phyloP scores from a whole-genome alignment of 2,329 filamentous ascomycete species.

The Byssothecium circinans region DNA sequence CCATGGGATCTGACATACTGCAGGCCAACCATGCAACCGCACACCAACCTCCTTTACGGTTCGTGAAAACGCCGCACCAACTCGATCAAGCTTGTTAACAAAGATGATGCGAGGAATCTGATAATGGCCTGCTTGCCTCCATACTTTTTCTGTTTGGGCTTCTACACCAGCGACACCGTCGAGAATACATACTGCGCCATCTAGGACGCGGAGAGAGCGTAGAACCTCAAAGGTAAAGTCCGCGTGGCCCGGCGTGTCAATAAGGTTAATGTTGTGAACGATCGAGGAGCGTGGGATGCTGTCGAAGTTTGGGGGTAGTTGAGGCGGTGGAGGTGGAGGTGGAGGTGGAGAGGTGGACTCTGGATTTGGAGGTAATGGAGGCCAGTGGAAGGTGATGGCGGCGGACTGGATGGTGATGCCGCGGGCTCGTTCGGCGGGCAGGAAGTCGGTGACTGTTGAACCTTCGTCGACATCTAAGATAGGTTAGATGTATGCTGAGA shows the following conservation, averaged over 20 bases:
- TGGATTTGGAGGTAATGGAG: slow-evolving; percentile 52
- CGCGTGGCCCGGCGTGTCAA: slow-evolving; percentile 94
- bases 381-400: slow-evolving; percentile 94
- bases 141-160: slow-evolving; percentile 95
- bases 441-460: slow-evolving; percentile 94
- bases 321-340: slow-evolving; percentile 20
- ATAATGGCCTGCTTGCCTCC: slow-evolving; percentile 85
- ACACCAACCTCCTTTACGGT: slow-evolving; percentile 84
- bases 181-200: slow-evolving; percentile 89
- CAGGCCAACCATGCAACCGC: slow-evolving; percentile 78
- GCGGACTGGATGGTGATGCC: slow-evolving; percentile 98
- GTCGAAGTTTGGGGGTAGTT: slow-evolving; percentile 35
- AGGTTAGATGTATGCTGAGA: background rate
- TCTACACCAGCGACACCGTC: slow-evolving; percentile 94
- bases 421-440: slow-evolving; percentile 85
- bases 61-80: slow-evolving; percentile 78
- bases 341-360: slow-evolving; percentile 43
- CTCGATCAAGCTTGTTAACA: slow-evolving; percentile 83
- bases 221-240: slow-evolving; percentile 98
- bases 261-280: slow-evolving; percentile 59
- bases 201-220: slow-evolving; percentile 81
- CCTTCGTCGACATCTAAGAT: slow-evolving; percentile 83
- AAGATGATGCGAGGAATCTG: slow-evolving; percentile 80
- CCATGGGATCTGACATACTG: slow-evolving; percentile 94
- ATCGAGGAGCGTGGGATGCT: slow-evolving; percentile 51